phyloP scores from a whole-genome alignment of 2,329 filamentous ascomycete genomes.

The Venturia effusa region DNA sequence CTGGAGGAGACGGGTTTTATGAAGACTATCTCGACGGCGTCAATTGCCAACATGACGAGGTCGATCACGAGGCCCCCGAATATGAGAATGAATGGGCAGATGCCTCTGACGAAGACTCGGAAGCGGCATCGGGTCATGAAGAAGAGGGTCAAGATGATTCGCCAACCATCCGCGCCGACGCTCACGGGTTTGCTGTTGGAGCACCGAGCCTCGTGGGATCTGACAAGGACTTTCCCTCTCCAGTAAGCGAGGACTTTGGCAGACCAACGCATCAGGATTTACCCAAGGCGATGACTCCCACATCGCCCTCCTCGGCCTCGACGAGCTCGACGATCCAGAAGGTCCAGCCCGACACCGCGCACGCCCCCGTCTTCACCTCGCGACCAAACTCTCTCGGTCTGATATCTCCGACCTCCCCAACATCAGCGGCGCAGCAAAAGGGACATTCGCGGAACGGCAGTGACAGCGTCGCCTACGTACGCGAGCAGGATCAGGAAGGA shows the following conservation, averaged over 20 bases:
- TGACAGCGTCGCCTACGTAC: conserved; percentile 51
- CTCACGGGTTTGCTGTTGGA: not conserved
- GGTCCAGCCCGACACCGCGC: not conserved
- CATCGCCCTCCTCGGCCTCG: not conserved
- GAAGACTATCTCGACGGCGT: conserved; percentile 4
- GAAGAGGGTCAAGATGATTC: not conserved
- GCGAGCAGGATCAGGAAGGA: conserved; percentile 49
- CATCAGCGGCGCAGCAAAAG: not conserved
- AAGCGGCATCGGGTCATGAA: not conserved
- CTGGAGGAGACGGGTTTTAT: not conserved
- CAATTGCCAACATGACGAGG: not conserved
- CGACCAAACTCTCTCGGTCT: not conserved
- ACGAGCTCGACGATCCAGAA: not conserved
- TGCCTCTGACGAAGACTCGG: not conserved
- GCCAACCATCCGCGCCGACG: not conserved
- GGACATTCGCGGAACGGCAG: conserved; percentile 30
- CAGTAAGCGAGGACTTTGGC: not conserved
- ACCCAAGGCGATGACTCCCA: not conserved
- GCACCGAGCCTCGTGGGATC: not conserved
- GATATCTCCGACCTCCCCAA: not conserved
- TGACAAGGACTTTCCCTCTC: not conserved
- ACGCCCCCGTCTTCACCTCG: not conserved
- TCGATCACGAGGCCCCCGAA: not conserved
- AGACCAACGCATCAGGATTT: not conserved
- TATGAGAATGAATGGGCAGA: not conserved